Conservation (phyloP, 1,284 basidiomycete species). For the Omphalotus olearius region DNA sequence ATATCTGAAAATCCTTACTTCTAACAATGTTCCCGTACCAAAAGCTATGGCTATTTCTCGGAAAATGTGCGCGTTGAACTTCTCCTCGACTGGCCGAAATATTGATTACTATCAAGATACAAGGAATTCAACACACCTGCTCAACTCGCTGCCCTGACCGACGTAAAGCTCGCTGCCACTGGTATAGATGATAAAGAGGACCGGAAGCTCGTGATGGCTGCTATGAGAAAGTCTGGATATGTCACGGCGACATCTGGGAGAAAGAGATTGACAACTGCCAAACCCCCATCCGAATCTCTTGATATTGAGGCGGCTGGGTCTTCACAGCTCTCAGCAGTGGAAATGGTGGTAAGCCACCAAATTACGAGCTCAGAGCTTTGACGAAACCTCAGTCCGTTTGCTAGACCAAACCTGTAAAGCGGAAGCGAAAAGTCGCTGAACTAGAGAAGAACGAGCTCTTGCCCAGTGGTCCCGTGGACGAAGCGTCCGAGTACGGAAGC, state of each 20-base stretch:
- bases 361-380: neutral
- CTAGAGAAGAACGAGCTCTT: slow-evolving; percentile 56
- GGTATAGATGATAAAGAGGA: slow-evolving; percentile 69
- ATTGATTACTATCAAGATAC: slow-evolving; percentile 46
- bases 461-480: slow-evolving; percentile 47
- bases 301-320: slow-evolving; percentile 19
- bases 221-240: slow-evolving; percentile 64
- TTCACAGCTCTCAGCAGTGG: slow-evolving; percentile 21
- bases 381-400: neutral
- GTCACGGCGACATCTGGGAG: slow-evolving; percentile 14
- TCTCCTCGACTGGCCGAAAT: slow-evolving; percentile 10
- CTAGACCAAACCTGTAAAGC: slow-evolving; percentile 41
- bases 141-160: slow-evolving; percentile 53
- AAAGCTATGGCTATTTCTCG: slow-evolving; percentile 76
- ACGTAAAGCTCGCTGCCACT: slow-evolving; percentile 51
- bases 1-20: slow-evolving; percentile 72
- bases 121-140: slow-evolving; percentile 66
- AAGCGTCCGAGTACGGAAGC: slow-evolving; percentile 44
- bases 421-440: slow-evolving; percentile 47
- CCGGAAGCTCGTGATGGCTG: slow-evolving; percentile 56
- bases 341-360: slow-evolving; percentile 20
- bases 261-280: neutral
- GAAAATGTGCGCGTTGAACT: slow-evolving; percentile 59
- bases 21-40: slow-evolving; percentile 57
- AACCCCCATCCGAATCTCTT: slow-evolving; percentile 7